Base-by-base conservation (phyloP, 129 eudicot genomes). In the Ambrosia trifida region DNA sequence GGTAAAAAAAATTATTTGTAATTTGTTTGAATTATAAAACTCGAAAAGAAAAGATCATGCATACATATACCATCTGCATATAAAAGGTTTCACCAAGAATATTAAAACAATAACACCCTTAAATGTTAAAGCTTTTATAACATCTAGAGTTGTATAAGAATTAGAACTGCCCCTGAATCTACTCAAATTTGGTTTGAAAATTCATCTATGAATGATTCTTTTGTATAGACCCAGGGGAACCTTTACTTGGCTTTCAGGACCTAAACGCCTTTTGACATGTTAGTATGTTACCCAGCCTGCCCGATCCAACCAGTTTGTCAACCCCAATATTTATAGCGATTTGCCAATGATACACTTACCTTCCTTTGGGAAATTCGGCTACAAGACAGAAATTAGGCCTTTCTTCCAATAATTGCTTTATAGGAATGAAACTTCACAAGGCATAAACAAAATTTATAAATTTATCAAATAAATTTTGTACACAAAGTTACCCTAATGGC, bases 361-460 rank as follows among this genome's bases (percentile, higher is more conserved):
- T 87, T 73, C 85, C 89, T 73, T 79, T 82, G 0, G 83, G 73
- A 57, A 85, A 89, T 56, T 89, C 96, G 1, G 89, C 91, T 62
- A 89, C 67, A 49, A 89, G 68, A 40, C 73, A 45, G 69, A 89
- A 79, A 72, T 76, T 77, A 60, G 96, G 96, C 84, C 96, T 83
- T 76, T 70, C 79, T 65, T 77, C 77, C 69, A 71, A 70, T 54
- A 89, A 60, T 71, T 81, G 89, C 71, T 80, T 60, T 33, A 79
- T 45, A 43, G 91, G 83, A 54, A 83, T 81, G 70, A 85, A 85
- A 76, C 95, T 88, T 83, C 78, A 72, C 10, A 18, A 69, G 35
- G 18, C 17, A 41, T 8, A 44, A 43, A 45, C 43, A 45, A 28
- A 3, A n/a, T n/a, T n/a, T n/a, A n/a, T n/a, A n/a, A n/a, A n/a